A percentile compares a stretch with the other conserved stretches of the same genome.
Evolutionary conservation across 176 grass and related monocot species (phyloP).

Genomic region (Oryza glumipatula): DNA sequence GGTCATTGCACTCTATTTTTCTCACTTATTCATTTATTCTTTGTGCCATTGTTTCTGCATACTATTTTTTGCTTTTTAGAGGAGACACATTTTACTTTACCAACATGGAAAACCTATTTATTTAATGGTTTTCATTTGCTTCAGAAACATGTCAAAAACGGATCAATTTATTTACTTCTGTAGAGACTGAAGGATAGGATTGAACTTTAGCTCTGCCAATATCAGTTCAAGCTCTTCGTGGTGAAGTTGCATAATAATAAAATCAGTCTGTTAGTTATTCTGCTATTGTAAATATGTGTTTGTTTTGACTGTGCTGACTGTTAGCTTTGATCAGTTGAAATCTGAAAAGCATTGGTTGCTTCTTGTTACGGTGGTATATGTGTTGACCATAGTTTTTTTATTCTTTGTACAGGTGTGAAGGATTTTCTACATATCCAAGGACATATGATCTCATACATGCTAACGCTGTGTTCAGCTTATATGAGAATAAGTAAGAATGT

Average conservation of each 20-base stretch:
- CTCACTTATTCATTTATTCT: slow-evolving; percentile 8
- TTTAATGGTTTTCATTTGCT: slow-evolving; percentile 8
- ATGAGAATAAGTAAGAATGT: slow-evolving; percentile 67
- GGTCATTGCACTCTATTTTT: not conserved
- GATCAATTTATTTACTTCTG: not conserved
- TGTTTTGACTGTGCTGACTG: not conserved
- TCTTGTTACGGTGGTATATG: slow-evolving; percentile 5
- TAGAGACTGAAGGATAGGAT: not conserved
- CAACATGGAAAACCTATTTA: not conserved
- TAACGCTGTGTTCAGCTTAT: slow-evolving; percentile 71
- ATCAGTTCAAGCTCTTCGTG: not conserved
- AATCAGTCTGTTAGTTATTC: not conserved
- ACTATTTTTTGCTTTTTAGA: slow-evolving; percentile 17
- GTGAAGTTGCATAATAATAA: slow-evolving; percentile 1
- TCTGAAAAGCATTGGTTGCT: not conserved
- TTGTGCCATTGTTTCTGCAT: not conserved
- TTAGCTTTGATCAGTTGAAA: not conserved
- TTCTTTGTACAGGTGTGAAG: slow-evolving; percentile 79
- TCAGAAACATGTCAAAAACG: slow-evolving; percentile 9
- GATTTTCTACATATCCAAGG: slow-evolving; percentile 95
- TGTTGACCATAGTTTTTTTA: slow-evolving; percentile 19
- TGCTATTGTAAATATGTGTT: not conserved
- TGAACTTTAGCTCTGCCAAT: not conserved
- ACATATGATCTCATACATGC: slow-evolving; percentile 94
- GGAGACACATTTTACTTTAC: not conserved